These are phyloP conservation scores for Trebouxia gelatinosa DNA, from an alignment of 163 green algal genomes.

Conservation along the genomic window DNA sequence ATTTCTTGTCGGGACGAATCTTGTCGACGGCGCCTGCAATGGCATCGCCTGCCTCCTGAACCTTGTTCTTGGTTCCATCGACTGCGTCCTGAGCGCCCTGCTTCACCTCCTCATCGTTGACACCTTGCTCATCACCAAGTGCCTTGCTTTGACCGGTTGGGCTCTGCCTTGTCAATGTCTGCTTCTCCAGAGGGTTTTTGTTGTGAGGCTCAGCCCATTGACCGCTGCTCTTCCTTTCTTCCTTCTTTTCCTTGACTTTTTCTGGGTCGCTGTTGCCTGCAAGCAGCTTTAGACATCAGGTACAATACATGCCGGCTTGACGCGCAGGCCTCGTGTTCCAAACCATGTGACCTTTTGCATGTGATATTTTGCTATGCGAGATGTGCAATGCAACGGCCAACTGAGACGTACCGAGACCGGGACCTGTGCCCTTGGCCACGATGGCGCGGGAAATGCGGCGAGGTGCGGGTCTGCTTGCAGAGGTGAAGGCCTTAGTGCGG, in stretches of 20 bases:
- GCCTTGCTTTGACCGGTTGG: slow-evolving; percentile 24
- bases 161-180: slow-evolving; percentile 9
- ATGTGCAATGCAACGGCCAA: too few species aligned
- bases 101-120: slow-evolving; percentile 34
- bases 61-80: slow-evolving; percentile 9
- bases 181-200: slow-evolving; percentile 35
- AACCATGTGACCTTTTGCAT: too few species aligned
- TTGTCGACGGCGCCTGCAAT: slow-evolving; percentile 29
- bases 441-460: too few species aligned
- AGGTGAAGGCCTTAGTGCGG: too few species aligned
- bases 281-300: too few species aligned
- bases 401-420: too few species aligned
- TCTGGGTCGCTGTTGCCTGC: slow-evolving; percentile 16
- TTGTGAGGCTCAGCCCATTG: slow-evolving; percentile 33
- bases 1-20: slow-evolving; percentile 7
- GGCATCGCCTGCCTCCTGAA: slow-evolving; percentile 27
- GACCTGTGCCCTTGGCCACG: too few species aligned
- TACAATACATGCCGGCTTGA: too few species aligned
- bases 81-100: slow-evolving; percentile 28
- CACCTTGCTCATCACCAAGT: slow-evolving; percentile 31
- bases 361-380: too few species aligned
- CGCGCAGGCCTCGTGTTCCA: too few species aligned
- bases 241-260: slow-evolving; percentile 8
- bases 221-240: background rate
- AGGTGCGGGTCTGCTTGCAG: too few species aligned